Evolutionary conservation across 768 basidiomycete species (phyloP), one percentile per base, ranked within the genome.

Genomic region (Tylopilus vinaceipallidus): DNA sequence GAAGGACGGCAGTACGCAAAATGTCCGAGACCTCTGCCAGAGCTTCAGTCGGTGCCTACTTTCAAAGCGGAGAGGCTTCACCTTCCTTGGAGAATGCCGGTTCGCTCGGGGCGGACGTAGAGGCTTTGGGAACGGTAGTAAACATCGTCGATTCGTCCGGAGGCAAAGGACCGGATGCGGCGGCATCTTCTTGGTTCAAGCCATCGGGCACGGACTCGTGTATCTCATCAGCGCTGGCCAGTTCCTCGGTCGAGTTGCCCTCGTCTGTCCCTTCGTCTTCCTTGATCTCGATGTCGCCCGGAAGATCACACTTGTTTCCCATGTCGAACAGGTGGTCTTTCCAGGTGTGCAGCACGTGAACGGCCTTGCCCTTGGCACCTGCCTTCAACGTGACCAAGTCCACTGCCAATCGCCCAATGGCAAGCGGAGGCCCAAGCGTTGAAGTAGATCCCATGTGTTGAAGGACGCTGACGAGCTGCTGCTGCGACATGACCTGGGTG

Each of bases 281-380:
- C 24, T 59, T 49, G 32, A 72, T 40, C n/a, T 69, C 57, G 9
- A 65, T 62, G 34, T 68, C 59, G 14, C 73, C 75, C 0, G 88
- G 86, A 4, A 76, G 73, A 35, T 86, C 81, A 2, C 55, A 50
- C 60, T 82, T 88, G n/a, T 69, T 69, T 23, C 89, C 90, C 72
- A 86, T 75, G 10, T 82, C 77, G 81, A 87, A 92, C 11, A 91
- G 63, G 57, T 75, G 69, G 57, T 92, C 90, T 59, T 84, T 86
- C 82, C 86, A 90, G 3, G 83, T 80, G 58, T 92, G 91, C 17
- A 85, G 54, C 4, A 90, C 70, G 32, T 74, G 72, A 9, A 91
- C 87, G 0, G 88, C 91, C 63, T 92, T 92, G 1, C 91, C 91
- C 58, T 88, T 90, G 45, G 72, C 74, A 19, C 68, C 71, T n/a